Evolutionary conservation across 2,329 filamentous ascomycete genomes (phyloP), one percentile per base, ranked within the genome.

Genomic region (Hypoxylon sp.): DNA sequence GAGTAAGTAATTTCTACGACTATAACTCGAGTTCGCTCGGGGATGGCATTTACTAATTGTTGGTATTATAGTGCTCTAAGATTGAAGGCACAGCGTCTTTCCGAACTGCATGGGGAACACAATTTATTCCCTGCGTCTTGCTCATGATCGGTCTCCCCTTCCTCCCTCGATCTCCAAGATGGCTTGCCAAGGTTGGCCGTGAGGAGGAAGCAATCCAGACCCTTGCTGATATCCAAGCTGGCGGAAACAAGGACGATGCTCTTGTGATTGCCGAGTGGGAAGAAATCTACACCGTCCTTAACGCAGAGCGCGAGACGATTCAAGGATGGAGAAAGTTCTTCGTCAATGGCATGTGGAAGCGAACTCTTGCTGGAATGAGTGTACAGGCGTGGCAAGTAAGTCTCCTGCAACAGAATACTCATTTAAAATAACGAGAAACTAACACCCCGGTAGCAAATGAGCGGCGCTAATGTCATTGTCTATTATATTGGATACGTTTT

Each of bases 401-500:
- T 65, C 42, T 47, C 8, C 33, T 17, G 10, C 81, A 14, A 8
- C 17, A 46, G 52, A 39, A 13, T 10, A 22, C 33, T 13, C 24
- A 54, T 14, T 10, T 17, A 19, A 47, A 29, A 42, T 29, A 26
- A 29, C 10, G 22, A 24, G 22, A 54, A 24, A 31, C 67, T 71
- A 54, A 72, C 60, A 31, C 9, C 13, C 19, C 37, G 17, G 22
- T 47, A 85, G 78, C 85, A 87, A 74, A 72, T 87, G 60, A 80
- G 84, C 2, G 85, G 85, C 22, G 85, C 84, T 6, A 87, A 86
- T 64, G 81, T 85, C 17, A 85, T 85, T 48, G 84, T 85, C 72
- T 88, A 88, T 76, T 90, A 90, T 64, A 84, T 90, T 5, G 85
- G 87, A 2, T 89, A 88, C 75, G 85, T 89, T 66, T 89, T 88